These are phyloP conservation scores for Miscanthus lutarioriparius DNA, from an alignment of 176 grass and related monocot species.

Conservation along the genomic window DNA sequence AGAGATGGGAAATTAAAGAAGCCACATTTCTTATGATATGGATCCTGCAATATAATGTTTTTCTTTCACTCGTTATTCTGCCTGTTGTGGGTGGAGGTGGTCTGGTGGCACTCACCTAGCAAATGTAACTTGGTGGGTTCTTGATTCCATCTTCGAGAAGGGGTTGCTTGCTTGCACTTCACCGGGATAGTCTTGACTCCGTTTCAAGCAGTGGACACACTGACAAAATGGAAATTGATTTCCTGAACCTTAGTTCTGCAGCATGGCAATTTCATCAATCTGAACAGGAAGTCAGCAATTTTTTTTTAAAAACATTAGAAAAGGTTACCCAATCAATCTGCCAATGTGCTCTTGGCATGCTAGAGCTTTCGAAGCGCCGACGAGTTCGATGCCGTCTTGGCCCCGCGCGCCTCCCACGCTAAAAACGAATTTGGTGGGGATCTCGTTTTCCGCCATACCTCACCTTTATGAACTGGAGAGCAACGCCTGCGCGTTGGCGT, in stretches of 20 bases:
- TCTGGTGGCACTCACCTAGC: neutral
- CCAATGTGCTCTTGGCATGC: neutral
- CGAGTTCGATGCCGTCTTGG: neutral
- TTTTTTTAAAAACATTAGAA: neutral
- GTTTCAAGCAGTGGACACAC: neutral
- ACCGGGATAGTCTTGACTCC: neutral
- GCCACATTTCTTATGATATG: neutral
- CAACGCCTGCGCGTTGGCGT: neutral
- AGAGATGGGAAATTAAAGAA: slow-evolving; percentile 41
- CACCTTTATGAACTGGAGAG: slow-evolving; percentile 27
- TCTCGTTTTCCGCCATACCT: neutral
- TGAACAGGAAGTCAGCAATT: neutral
- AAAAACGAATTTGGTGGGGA: slow-evolving; percentile 33
- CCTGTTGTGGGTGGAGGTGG: neutral
- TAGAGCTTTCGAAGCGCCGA: neutral
- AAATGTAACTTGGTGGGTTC: neutral
- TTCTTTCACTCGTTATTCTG: neutral
- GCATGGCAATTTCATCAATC: neutral
- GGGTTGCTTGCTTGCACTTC: neutral
- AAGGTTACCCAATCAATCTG: neutral
- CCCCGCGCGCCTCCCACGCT: neutral
- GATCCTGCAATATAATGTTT: neutral
- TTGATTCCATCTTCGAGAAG: neutral
- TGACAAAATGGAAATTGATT: neutral
- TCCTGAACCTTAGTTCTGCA: neutral